A percentile compares a stretch with the other conserved stretches of the same genome.
Conservation (phyloP, 2,329 filamentous ascomycete species). For the Blastomyces gilchristii region DNA sequence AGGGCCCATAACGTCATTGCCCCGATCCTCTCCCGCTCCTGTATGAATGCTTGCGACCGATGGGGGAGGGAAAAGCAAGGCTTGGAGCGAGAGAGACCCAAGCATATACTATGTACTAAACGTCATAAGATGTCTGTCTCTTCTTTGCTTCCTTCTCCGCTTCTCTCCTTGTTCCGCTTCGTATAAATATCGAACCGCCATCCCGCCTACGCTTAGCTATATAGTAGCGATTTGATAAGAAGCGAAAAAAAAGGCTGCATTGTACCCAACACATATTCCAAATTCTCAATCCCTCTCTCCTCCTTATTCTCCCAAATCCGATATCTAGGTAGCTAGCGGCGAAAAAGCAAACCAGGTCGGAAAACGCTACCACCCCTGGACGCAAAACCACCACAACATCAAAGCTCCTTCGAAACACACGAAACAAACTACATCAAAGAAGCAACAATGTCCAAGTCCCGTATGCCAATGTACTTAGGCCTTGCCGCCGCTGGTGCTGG, state of each 20-base stretch:
- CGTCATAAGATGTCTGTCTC: not conserved
- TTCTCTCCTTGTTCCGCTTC: not conserved
- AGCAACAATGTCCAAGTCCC: constrained; percentile 28
- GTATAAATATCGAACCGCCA: not conserved
- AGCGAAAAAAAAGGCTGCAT: not conserved
- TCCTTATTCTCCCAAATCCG: not conserved
- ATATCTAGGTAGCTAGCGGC: not conserved
- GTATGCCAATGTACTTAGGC: constrained; percentile 34
- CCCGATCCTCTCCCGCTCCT: not conserved
- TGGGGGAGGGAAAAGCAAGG: not conserved
- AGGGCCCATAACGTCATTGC: not conserved
- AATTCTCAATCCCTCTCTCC: not conserved
- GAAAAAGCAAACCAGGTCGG: not conserved
- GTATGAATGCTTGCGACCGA: not conserved
- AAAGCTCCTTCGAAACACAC: not conserved
- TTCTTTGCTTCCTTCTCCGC: not conserved
- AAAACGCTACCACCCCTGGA: not conserved
- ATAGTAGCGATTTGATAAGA: not conserved
- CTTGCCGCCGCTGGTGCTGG: constrained; percentile 55
- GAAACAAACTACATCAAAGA: not conserved
- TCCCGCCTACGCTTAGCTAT: not conserved
- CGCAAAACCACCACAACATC: not conserved
- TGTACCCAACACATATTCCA: not conserved
- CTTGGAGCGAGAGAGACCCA: not conserved
- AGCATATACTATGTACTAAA: not conserved